Evolutionary conservation across 345 rosid genomes (phyloP), one percentile per base, ranked within the genome.

Genomic region (Eucalyptus tenuipes): DNA sequence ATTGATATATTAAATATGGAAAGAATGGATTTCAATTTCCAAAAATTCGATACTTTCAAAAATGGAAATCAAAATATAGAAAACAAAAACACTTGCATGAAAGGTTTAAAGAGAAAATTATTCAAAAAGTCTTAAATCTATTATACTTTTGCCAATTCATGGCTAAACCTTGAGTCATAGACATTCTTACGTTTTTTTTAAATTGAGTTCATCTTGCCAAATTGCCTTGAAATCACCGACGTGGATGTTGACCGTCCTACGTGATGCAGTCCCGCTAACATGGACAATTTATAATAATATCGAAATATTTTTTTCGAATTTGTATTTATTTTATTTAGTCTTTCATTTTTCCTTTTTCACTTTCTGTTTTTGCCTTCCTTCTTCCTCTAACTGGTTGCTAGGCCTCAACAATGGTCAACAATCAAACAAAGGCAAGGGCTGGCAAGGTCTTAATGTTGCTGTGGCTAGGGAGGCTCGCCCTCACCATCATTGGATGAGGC

Each of bases 401-500:
- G 61, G 61, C 13, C 61, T 55, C 1, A 22, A 1, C 61, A 5
- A 55, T 55, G 11, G 29, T 55, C 61, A 55, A 55, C 61, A 22
- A 55, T 24, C 2, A 3, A 13, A 29, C 13, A 9, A 22, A 55
- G 29, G 13, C 61, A 22, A 55, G 29, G 29, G 13, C 29, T 1
- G 1, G 3, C 4, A 1, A 24, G 29, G 13, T 55, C 61, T 55
- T 55, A 6, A 55, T 0, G 0, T 55, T 24, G 27, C 13, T 22
- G 6, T 55, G 61, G 61, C 29, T 55, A 22, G 13, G 29, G 61
- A 55, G 61, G 61, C 27, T 55, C 0, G 29, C 61, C 61, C 27
- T 55, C 61, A 24, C 3, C 4, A 1, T 55, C 27, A 24, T 22
- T 55, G 27, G 29, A 55, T 3, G 13, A 55, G 61, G 29, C 61